Evolutionary conservation across 176 grass and related monocot species (phyloP).

Genomic region (Zea luxurians): DNA sequence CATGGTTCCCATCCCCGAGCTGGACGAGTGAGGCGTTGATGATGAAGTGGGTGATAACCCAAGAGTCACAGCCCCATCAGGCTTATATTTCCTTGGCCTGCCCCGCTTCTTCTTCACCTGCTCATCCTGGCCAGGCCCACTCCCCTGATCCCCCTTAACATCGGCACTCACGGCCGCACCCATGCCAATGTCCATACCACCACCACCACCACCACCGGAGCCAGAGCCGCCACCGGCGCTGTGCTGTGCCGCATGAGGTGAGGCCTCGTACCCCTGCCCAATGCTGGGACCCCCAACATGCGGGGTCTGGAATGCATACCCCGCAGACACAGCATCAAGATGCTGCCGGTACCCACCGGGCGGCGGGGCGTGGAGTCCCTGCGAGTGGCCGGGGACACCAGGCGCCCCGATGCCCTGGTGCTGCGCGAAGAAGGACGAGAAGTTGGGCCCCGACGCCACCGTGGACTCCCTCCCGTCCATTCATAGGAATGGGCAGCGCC

Average conservation of each 20-base stretch:
- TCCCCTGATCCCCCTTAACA: slow-evolving; percentile 45
- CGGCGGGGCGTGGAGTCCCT: slow-evolving; percentile 34
- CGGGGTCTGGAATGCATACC: slow-evolving; percentile 38
- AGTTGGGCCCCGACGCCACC: slow-evolving; percentile 50
- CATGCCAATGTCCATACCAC: slow-evolving; percentile 38
- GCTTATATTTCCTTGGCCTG: slow-evolving; percentile 83
- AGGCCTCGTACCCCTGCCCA: slow-evolving; percentile 45
- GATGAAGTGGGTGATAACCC: slow-evolving; percentile 47
- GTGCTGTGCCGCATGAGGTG: slow-evolving; percentile 36
- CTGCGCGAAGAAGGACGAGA: slow-evolving; percentile 55
- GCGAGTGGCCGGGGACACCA: slow-evolving; percentile 15
- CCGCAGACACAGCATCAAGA: slow-evolving; percentile 48
- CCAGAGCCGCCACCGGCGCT: not conserved
- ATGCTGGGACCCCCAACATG: slow-evolving; percentile 40
- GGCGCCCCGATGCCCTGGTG: slow-evolving; percentile 42
- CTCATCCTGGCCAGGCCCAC: slow-evolving; percentile 37
- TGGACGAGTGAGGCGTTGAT: slow-evolving; percentile 21
- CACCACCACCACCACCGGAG: not conserved
- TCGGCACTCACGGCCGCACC: slow-evolving; percentile 13
- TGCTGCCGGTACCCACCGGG: slow-evolving; percentile 42
- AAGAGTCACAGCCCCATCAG: slow-evolving; percentile 59
- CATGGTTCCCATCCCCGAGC: slow-evolving; percentile 34
- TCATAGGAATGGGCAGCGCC: slow-evolving; percentile 54
- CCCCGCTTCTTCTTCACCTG: slow-evolving; percentile 74
- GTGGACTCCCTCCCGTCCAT: slow-evolving; percentile 70